Base-by-base conservation (phyloP, 768 basidiomycete genomes). In the Tylopilus rubrobrunneus region DNA sequence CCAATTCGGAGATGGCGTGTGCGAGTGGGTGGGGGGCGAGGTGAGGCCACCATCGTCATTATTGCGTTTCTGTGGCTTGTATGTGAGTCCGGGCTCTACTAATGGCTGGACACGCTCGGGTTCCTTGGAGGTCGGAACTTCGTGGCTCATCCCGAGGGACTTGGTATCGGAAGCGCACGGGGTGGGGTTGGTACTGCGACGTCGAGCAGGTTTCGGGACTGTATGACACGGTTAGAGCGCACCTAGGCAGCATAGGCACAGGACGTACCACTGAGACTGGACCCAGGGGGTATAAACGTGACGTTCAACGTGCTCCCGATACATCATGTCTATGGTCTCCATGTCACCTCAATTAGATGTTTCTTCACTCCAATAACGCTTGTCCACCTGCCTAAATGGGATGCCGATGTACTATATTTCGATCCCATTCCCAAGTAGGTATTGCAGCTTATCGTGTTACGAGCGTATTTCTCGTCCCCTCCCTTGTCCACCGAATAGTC, bases 311-410 rank as follows among this genome's bases (percentile, higher is more conserved):
- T 83, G 55, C 68, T 91, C 1, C 89, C 89, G 0, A 72, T 89
- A 37, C 81, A 87, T 58, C 89, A 91, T 57, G 70, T 76, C 1
- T 87, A 81, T 58, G 89, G 77, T 29, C 71, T 87, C n/a, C 78
- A 85, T 51, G 49, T 69, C 1, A 75, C 77, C 54, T 67, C 71
- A 10, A 77, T 89, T 63, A 78, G 79, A 21, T 57, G 73, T 0
- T 76, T 82, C 46, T 58, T 80, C 14, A 19, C 60, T 1, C 83
- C 17, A n/a, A n/a, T 56, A 8, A 85, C 86, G 0, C 48, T 76
- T 2, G 67, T 88, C 11, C 65, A 89, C 41, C 64, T 89, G 17
- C 74, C 80, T 0, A 75, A 73, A 51, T 91, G 87, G 87, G 76
- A 83, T 53, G 67, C 77, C 31, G 72, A 84, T 7, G 53, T 70